Conservation (phyloP, 176 grass and related monocot species). For the Triticum turgidum region DNA sequence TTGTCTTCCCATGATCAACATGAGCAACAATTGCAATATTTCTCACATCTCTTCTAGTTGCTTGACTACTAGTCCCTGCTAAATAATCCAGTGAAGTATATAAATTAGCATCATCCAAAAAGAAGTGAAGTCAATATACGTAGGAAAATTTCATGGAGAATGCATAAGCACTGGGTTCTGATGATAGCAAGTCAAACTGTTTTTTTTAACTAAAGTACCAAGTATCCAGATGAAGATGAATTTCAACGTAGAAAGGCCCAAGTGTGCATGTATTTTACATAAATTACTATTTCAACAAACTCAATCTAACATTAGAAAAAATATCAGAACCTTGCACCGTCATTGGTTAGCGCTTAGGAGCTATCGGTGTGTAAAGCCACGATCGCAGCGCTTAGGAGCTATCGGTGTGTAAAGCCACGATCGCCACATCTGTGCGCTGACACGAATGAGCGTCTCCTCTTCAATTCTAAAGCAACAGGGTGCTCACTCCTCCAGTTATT, state of each 20-base stretch:
- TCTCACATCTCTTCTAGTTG: constrained; percentile 91
- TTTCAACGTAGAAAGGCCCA: constrained; percentile 5
- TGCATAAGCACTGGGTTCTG: neutral
- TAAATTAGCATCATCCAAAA: constrained; percentile 16
- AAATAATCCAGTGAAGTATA: constrained; percentile 19
- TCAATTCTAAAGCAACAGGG: neutral
- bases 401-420: neutral
- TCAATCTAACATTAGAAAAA: neutral
- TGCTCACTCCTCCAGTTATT: neutral
- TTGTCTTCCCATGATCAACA: constrained; percentile 98
- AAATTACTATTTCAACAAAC: neutral
- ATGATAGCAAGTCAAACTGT: neutral
- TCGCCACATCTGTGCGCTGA: neutral
- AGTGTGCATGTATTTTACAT: neutral
- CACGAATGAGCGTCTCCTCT: neutral
- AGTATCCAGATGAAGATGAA: neutral
- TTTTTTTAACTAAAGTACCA: neutral
- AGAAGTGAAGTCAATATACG: neutral
- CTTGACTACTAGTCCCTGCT: constrained; percentile 52
- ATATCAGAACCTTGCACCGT: neutral
- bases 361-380: neutral
- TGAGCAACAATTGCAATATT: constrained; percentile 99
- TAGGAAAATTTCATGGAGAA: neutral
- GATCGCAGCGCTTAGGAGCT: neutral
- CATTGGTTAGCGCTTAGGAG: neutral